Evolutionary conservation across 2,329 filamentous ascomycete genomes (phyloP).

Genomic region (Colletotrichum liaoningense): DNA sequence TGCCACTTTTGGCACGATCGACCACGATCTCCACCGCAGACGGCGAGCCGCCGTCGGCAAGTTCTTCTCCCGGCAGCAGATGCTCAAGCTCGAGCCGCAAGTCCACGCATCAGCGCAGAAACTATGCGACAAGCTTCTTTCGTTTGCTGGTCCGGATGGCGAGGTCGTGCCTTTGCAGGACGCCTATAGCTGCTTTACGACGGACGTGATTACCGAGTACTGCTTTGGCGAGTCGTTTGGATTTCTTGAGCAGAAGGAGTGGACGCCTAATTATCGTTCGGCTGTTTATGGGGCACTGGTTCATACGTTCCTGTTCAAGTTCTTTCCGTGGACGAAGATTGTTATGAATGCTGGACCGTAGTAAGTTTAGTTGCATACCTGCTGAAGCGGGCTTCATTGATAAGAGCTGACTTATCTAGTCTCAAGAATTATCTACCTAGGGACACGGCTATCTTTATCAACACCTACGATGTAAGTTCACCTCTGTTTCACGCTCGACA

Average conservation of each 20-base stretch:
- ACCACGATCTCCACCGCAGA: conserved; percentile 47
- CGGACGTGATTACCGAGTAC: conserved; percentile 49
- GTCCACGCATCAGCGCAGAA: conserved; percentile 4
- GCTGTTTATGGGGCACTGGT: not conserved
- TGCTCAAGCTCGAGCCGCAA: conserved; percentile 8
- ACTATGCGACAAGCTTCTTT: conserved; percentile 35
- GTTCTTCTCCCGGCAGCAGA: conserved; percentile 46
- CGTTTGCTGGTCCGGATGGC: conserved; percentile 9
- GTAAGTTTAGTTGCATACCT: not conserved
- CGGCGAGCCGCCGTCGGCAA: conserved; percentile 44
- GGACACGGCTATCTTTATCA: conserved; percentile 1
- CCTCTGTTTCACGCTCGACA: too few relatives aligned
- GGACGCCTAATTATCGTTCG: conserved; percentile 46
- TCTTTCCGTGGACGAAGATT: conserved; percentile 2
- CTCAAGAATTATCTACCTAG: not conserved
- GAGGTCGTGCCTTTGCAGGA: conserved; percentile 45
- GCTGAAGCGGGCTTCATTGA: too few relatives aligned
- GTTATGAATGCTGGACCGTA: not conserved
- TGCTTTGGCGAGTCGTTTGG: conserved; percentile 50
- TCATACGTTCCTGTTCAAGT: not conserved
- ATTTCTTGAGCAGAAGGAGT: conserved; percentile 44
- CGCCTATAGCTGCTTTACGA: conserved; percentile 51
- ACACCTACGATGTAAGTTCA: not conserved
- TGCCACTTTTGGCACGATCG: conserved; percentile 41
- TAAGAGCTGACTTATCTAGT: not conserved